A percentile compares a stretch with the other conserved stretches of the same genome.
Evolutionary conservation across 2,329 filamentous ascomycete genomes (phyloP).

Genomic region (Sporothrix schenckii): DNA sequence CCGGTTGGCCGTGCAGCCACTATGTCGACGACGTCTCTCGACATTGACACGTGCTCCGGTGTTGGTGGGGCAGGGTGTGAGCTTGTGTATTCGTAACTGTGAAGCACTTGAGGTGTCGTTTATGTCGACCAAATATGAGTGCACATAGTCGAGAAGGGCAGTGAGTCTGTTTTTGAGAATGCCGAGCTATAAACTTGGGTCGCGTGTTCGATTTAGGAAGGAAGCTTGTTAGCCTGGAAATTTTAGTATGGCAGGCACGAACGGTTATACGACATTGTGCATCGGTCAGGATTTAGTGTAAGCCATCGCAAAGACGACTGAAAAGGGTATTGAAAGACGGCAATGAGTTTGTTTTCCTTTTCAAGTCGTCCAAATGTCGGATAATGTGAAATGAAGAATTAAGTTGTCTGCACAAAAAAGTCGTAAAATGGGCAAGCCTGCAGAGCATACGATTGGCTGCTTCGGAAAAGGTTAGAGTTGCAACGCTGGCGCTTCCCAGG

Average conservation of each 20-base stretch:
- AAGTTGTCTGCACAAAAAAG: background rate
- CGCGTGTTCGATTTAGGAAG: constrained; percentile 8
- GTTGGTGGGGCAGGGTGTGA: background rate
- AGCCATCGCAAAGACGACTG: background rate
- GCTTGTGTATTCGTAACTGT: background rate
- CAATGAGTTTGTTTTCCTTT: no score
- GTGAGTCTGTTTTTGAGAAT: background rate
- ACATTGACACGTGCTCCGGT: constrained; percentile 10
- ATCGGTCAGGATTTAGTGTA: background rate
- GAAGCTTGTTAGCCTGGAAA: constrained; percentile 19
- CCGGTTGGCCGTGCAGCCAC: background rate
- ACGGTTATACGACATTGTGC: background rate
- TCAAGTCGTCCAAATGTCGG: background rate
- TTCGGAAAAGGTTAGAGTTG: background rate
- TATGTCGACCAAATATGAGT: background rate
- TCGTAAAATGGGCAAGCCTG: constrained; percentile 14
- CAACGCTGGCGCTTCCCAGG: background rate
- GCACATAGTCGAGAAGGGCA: background rate
- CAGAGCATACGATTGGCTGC: constrained; percentile 21
- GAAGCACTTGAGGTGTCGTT: background rate
- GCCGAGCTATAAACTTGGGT: background rate
- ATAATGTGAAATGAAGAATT: background rate
- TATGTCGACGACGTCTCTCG: background rate
- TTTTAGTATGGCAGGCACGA: constrained; percentile 12
- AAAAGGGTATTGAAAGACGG: background rate